Conservation (phyloP, 352 stramenopile genomes). For the Pythium vanterpoolii region DNA sequence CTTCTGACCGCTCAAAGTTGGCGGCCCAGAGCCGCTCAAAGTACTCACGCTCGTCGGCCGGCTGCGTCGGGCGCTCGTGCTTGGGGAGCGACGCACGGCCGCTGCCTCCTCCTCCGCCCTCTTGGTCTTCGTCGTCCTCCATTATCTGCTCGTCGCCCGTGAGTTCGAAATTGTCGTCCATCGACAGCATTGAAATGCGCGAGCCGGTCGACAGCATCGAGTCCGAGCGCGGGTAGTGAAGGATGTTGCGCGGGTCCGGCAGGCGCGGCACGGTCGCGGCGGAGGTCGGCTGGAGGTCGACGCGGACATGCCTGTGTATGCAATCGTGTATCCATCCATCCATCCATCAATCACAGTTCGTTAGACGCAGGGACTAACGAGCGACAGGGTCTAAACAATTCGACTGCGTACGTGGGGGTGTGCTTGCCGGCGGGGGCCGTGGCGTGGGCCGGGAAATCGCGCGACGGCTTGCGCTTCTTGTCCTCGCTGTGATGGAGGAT, state of each 20-base stretch:
- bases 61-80: slow-evolving; percentile 66
- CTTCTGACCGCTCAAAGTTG: slow-evolving; percentile 83
- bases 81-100: slow-evolving; percentile 47
- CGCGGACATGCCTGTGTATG: slow-evolving; percentile 32
- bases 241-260: slow-evolving; percentile 76
- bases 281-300: slow-evolving; percentile 44
- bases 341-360: neutral
- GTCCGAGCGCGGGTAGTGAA: slow-evolving; percentile 42
- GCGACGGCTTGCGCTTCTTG: slow-evolving; percentile 84
- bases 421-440: slow-evolving; percentile 60
- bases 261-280: slow-evolving; percentile 57
- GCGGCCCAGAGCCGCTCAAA: slow-evolving; percentile 78
- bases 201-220: slow-evolving; percentile 31
- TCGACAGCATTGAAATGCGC: slow-evolving; percentile 58
- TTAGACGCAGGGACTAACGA: neutral
- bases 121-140: slow-evolving; percentile 30
- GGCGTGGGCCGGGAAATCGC: slow-evolving; percentile 73
- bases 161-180: slow-evolving; percentile 62
- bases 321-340: neutral
- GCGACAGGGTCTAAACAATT: neutral
- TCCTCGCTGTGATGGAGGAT: slow-evolving; percentile 39
- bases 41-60: slow-evolving; percentile 73
- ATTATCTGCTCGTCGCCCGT: slow-evolving; percentile 21
- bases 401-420: slow-evolving; percentile 25
- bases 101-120: slow-evolving; percentile 27